Evolutionary conservation across 192 early-diverging fungal genomes (phyloP), one percentile per base, ranked within the genome.

Genomic region (Gigaspora rosea): DNA sequence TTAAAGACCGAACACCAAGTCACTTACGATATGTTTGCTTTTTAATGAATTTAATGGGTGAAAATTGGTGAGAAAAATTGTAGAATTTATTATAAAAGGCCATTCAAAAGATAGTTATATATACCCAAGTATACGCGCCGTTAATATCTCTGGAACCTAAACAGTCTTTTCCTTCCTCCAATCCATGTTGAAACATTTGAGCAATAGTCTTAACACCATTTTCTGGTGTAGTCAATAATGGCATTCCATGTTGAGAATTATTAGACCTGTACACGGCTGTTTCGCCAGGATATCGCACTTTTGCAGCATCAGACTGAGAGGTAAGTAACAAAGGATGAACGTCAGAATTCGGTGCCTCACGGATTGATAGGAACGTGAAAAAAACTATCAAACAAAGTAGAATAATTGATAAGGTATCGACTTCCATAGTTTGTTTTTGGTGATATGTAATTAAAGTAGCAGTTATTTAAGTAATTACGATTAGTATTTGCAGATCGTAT

Each of bases 281-380:
- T 58, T 91, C 90, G 7, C 80, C 81, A 9, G 85, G 78, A 77
- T 86, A 80, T 35, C 88, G 76, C 27, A 89, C 68, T 33, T 76
- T 79, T 8, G 87, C 79, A 7, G 85, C 78, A 46, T 86, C 81
- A 0, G 88, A 80, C 63, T 91, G 90, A 33, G 85, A 78, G 36
- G 84, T 77, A 5, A 91, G 84, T 33, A 90, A 62, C 10, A 90
- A 77, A 7, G 90, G 90, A 62, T 91, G 90, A 15, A 91, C 80
- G 59, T 91, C 90, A 36, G 88, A 83, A 33, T 77, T 83, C 20
- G 80, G 78, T 46, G 79, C 78, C 54, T 75, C 81, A 20, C 78
- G 73, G 46, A 86, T 70, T 8, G 82, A 86, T 41, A 84, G 20
- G 35, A 35, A 66, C 18, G 75, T 66, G 48, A 76, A 65, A 47